Conservation (phyloP, 202 grass and related monocot genomes). For the Setaria italica region DNA sequence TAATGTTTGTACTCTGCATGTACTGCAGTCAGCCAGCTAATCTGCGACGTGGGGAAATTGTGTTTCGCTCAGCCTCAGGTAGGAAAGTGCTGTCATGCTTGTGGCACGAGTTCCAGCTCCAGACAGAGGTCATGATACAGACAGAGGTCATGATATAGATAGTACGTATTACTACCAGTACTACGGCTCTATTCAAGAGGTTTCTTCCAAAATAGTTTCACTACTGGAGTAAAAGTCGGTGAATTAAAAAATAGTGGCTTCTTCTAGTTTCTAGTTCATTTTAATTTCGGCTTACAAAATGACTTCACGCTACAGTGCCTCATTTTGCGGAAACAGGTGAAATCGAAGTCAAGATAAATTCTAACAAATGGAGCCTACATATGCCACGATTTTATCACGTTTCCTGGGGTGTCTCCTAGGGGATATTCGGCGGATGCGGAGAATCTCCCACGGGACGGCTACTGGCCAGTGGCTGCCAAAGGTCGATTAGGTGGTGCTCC, state of each 20-base stretch:
- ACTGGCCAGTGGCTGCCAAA: neutral
- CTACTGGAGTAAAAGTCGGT: too few species aligned
- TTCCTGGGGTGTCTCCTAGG: neutral
- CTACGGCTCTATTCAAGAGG: too few species aligned
- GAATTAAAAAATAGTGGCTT: too few species aligned
- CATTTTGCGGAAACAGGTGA: too few species aligned
- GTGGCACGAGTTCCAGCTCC: neutral
- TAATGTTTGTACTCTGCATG: too few species aligned
- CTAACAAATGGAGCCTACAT: neutral
- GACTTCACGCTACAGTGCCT: too few species aligned
- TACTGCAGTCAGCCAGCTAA: neutral
- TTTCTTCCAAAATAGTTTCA: too few species aligned
- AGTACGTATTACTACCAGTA: too few species aligned
- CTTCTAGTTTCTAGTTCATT: too few species aligned
- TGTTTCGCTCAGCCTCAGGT: too few species aligned
- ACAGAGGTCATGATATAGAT: neutral
- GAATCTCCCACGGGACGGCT: conserved; percentile 50
- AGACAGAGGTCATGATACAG: neutral
- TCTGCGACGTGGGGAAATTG: neutral
- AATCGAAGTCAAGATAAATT: too few species aligned
- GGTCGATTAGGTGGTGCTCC: neutral
- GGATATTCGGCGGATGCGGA: conserved; percentile 59
- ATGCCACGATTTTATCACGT: neutral
- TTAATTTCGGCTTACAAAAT: too few species aligned
- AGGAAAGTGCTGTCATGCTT: neutral